A percentile compares a stretch with the other conserved stretches of the same genome.
These are phyloP conservation scores for Quaeritorhiza haematococci DNA, from an alignment of 371 early-diverging fungal species.

Conservation along the genomic window DNA sequence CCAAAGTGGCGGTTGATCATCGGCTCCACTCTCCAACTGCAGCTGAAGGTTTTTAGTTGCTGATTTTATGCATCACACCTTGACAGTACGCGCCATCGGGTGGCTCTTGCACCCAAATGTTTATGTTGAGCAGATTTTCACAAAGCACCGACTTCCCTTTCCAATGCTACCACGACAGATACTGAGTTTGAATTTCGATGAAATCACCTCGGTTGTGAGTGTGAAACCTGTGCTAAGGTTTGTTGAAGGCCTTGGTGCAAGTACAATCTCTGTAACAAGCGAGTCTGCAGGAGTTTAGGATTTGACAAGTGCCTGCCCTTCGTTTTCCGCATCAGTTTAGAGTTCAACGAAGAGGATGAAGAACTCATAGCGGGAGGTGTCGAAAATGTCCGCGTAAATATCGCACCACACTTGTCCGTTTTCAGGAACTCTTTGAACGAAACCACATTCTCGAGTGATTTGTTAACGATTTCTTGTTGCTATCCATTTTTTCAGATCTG, in stretches of 20 bases:
- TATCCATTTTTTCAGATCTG: conserved; percentile 4
- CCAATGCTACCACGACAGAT: conserved; percentile 31
- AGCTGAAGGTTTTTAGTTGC: conserved; percentile 4
- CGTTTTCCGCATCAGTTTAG: background rate
- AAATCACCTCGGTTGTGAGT: background rate
- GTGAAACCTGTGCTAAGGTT: conserved; percentile 5
- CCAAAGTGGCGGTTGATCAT: conserved; percentile 31
- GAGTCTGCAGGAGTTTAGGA: too few relatives aligned
- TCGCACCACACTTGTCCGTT: background rate
- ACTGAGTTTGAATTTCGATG: conserved; percentile 19
- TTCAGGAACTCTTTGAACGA: conserved; percentile 7
- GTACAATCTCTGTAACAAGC: background rate
- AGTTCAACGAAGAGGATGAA: conserved; percentile 4
- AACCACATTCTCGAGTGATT: background rate
- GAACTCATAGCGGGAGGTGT: conserved; percentile 39
- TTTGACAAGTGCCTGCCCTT: too few relatives aligned
- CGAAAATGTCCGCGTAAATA: conserved; percentile 33
- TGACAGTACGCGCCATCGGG: too few relatives aligned
- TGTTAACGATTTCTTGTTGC: conserved; percentile 7
- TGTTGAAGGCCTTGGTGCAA: background rate
- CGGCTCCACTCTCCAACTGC: conserved; percentile 32
- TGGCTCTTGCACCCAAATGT: too few relatives aligned
- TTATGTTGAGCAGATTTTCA: conserved; percentile 26
- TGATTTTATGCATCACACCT: background rate
- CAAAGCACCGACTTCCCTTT: too few relatives aligned